Percentiles rank a stretch among this genome's conserved stretches.
Conservation (phyloP, 768 basidiomycete species). For the Suillus placidus region DNA sequence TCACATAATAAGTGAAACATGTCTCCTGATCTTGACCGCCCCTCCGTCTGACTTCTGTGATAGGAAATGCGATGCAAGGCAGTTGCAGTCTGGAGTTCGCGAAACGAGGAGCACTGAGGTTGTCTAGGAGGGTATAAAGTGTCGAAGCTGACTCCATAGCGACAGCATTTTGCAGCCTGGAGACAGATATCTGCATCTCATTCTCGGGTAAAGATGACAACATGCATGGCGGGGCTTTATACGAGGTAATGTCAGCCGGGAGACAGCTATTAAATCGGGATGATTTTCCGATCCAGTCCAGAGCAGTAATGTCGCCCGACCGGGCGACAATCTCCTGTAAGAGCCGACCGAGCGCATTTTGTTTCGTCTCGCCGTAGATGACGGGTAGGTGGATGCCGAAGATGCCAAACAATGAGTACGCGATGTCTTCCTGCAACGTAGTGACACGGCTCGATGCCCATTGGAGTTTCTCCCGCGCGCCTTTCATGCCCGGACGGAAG, state of each 20-base stretch:
- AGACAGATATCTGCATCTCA: background rate
- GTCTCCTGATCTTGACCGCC: background rate
- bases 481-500: background rate
- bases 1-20: background rate
- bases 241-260: constrained; percentile 2
- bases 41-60: background rate
- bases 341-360: background rate
- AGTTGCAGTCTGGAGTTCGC: background rate
- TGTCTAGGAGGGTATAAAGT: background rate
- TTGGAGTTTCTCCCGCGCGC: background rate
- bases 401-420: background rate
- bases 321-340: background rate
- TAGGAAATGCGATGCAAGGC: background rate
- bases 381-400: background rate
- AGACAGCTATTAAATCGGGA: background rate
- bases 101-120: background rate
- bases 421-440: background rate
- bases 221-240: background rate
- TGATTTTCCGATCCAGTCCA: constrained; percentile 1
- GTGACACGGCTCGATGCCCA: background rate
- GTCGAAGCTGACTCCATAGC: background rate
- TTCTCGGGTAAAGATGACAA: background rate
- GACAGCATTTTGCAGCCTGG: background rate
- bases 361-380: background rate
- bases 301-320: background rate